Conservation (phyloP, 805 yeast species). For the Metschnikowia lachancei region DNA sequence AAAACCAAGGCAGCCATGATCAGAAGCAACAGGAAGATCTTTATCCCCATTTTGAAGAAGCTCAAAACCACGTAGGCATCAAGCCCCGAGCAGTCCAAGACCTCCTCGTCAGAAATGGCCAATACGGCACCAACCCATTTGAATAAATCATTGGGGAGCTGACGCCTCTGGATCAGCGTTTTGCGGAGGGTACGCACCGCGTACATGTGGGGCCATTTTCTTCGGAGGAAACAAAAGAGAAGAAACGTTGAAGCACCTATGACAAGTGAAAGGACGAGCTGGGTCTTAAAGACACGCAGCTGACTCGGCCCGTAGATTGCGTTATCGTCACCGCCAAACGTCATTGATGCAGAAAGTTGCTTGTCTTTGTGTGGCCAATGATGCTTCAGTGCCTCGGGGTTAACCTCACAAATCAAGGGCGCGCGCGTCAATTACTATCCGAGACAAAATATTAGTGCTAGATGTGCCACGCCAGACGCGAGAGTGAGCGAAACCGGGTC, state of each 20-base stretch:
- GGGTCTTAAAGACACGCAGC: slow-evolving; percentile 58
- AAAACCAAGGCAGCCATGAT: slow-evolving; percentile 29
- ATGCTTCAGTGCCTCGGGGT: slow-evolving; percentile 1
- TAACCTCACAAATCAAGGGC: not conserved
- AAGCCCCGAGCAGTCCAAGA: slow-evolving; percentile 25
- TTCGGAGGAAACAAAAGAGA: slow-evolving; percentile 50
- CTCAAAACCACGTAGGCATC: slow-evolving; percentile 37
- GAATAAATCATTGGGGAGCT: slow-evolving; percentile 39
- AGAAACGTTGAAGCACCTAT: slow-evolving; percentile 47
- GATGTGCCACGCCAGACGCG: too few relatives aligned
- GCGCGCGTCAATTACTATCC: not conserved
- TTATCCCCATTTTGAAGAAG: slow-evolving; percentile 36
- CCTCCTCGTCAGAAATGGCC: slow-evolving; percentile 27
- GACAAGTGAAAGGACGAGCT: slow-evolving; percentile 46
- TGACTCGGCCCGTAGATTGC: slow-evolving; percentile 43
- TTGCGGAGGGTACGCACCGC: slow-evolving; percentile 53
- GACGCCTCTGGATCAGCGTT: slow-evolving; percentile 31
- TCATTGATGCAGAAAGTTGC: not conserved
- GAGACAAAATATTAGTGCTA: not conserved
- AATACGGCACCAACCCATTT: slow-evolving; percentile 27
- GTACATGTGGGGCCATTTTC: slow-evolving; percentile 56
- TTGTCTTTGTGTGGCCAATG: not conserved
- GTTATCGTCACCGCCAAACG: slow-evolving; percentile 16
- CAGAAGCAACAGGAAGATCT: slow-evolving; percentile 22
- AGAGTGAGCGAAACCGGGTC: too few relatives aligned